phyloP scores from a whole-genome alignment of 2,329 filamentous ascomycete genomes.

The Cercospora berteroae region DNA sequence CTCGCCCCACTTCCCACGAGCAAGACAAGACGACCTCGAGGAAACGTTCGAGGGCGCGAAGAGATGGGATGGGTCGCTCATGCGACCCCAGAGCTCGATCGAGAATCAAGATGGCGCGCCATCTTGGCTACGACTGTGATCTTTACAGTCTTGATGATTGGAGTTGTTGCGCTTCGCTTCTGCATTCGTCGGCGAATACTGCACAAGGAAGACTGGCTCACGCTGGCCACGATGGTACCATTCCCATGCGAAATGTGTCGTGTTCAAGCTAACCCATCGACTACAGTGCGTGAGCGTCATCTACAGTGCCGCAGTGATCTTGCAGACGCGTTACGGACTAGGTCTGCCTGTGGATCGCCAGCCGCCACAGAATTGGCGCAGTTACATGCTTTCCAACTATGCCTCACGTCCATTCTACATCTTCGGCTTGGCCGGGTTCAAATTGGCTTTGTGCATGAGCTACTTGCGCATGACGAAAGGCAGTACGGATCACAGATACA shows the following conservation, averaged over 20 bases:
- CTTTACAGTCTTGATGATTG: constrained; percentile 16
- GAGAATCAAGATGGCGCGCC: constrained; percentile 17
- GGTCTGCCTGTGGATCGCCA: constrained; percentile 14
- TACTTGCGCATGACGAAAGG: constrained; percentile 24
- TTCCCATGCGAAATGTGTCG: not conserved
- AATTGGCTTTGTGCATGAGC: constrained; percentile 21
- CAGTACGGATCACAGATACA: constrained; percentile 13
- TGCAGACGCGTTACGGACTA: constrained; percentile 21
- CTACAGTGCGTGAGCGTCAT: constrained; percentile 17
- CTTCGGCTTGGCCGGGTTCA: constrained; percentile 23
- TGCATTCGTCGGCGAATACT: constrained; percentile 19
- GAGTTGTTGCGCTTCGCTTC: constrained; percentile 15
- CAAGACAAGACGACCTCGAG: not conserved
- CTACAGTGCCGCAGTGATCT: constrained; percentile 17
- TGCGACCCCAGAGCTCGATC: constrained; percentile 17
- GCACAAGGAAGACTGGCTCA: constrained; percentile 22
- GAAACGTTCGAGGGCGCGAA: not conserved
- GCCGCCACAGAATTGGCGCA: constrained; percentile 11
- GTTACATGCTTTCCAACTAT: constrained; percentile 19
- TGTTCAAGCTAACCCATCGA: not conserved
- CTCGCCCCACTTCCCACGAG: not conserved
- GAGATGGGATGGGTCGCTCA: constrained; percentile 21
- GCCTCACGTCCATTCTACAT: constrained; percentile 22
- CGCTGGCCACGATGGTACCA: constrained; percentile 20
- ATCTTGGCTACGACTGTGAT: constrained; percentile 15